A percentile compares a stretch with the other conserved stretches of the same genome.
These are phyloP conservation scores for Megacollybia marginata DNA, from an alignment of 768 basidiomycete genomes.

Conservation along the genomic window DNA sequence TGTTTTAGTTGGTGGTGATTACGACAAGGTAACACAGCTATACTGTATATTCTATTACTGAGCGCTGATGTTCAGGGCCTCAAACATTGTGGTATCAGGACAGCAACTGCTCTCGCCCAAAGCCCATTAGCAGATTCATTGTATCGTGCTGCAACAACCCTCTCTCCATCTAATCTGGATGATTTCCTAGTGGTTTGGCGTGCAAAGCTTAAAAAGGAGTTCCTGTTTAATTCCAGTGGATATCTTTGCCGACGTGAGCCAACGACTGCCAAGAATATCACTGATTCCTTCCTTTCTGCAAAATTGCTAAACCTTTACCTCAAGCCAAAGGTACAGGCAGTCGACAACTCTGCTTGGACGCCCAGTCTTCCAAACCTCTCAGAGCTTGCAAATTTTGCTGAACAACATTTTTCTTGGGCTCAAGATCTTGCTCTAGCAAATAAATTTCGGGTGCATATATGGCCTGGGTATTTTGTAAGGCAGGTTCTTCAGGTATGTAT, in stretches of 20 bases:
- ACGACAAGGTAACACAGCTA: too few relatives aligned
- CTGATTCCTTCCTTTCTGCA: background rate
- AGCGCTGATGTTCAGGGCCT: too few relatives aligned
- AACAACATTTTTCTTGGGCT: background rate
- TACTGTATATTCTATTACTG: too few relatives aligned
- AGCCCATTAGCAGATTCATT: slow-evolving; percentile 52
- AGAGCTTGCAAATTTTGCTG: background rate
- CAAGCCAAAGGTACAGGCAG: background rate
- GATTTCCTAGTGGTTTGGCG: slow-evolving; percentile 40
- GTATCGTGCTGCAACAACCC: slow-evolving; percentile 29
- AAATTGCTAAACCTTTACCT: background rate
- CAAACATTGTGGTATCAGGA: slow-evolving; percentile 39
- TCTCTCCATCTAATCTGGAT: slow-evolving; percentile 22
- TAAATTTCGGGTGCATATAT: background rate
- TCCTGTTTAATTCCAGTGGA: slow-evolving; percentile 32
- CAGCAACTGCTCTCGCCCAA: slow-evolving; percentile 50
- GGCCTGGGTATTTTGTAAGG: background rate
- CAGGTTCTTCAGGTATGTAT: background rate
- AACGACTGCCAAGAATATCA: background rate
- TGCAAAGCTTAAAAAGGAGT: slow-evolving; percentile 29
- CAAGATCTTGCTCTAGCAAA: background rate
- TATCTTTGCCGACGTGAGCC: background rate
- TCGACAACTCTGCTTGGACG: background rate
- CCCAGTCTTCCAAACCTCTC: background rate
- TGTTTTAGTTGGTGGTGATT: too few relatives aligned